Evolutionary conservation across 1,284 basidiomycete genomes (phyloP), one percentile per base, ranked within the genome.

Genomic region (Irpex rosettiformis): DNA sequence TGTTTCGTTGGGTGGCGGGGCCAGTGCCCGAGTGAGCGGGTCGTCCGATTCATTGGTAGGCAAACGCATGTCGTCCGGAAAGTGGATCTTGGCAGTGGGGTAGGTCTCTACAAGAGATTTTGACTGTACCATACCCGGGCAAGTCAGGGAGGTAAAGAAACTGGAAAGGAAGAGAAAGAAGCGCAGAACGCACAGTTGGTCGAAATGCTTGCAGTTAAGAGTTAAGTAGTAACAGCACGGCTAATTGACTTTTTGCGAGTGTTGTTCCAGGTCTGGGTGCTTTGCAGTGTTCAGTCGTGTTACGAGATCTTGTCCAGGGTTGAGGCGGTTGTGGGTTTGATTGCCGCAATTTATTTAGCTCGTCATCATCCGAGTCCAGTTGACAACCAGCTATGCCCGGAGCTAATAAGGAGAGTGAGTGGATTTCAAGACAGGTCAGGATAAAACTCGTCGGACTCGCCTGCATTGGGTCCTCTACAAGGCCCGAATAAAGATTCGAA

Each of bases 1-100:
- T 0, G 84, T 76, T 69, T 88, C 86, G 71, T 81, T 71, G 4
- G 75, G 67, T 2, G 85, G 85, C 1, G 86, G 85, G 43, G 72
- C 75, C 56, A 86, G 77, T 29, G 76, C 73, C 24, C 77, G 76
- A 65, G 84, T 80, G 62, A 88, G 75, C 13, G 86, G 85, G 73
- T 88, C 86, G 66, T 62, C 61, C 10, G 43, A 51, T 52, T 64
- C 62, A 22, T 57, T 53, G 6, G 62, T 42, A 25, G 30, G 51
- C 40, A 52, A 29, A 48, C 43, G 33, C 16, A 45, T 24, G 22
- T 48, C 29, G 6, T 8, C 47, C 7, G 45, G 43, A 40, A 59
- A 56, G 47, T 59, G 58, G n/a, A 59, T 28, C 29, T 28, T 56
- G 21, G 52, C 53, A 45, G 58, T 54, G 16, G 57, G 37, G 29